phyloP scores from a whole-genome alignment of 176 grass and related monocot species.

The Oryza meridionalis region DNA sequence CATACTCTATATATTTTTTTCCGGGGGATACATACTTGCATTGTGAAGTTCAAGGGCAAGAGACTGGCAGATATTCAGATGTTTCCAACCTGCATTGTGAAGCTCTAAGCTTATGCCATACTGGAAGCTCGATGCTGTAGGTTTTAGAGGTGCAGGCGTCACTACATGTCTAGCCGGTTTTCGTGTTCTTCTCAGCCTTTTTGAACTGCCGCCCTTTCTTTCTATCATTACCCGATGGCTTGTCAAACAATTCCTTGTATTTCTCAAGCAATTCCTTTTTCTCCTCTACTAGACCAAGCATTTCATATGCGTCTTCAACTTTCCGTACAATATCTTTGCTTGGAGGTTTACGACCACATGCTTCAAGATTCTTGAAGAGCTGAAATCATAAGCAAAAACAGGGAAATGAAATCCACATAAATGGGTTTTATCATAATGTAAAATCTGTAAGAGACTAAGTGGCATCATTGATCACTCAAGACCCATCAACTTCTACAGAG shows the following conservation, averaged over 20 bases:
- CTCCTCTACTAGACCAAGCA: constrained; percentile 69
- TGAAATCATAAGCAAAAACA: constrained; percentile 32
- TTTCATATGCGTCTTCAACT: constrained; percentile 83
- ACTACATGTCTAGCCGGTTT: constrained; percentile 24
- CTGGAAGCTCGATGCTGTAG: neutral
- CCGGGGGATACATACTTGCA: too few species aligned
- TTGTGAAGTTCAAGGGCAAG: neutral
- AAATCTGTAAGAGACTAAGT: too few species aligned
- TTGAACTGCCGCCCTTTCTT: constrained; percentile 45
- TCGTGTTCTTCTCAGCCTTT: constrained; percentile 19
- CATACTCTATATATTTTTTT: neutral
- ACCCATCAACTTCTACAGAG: neutral
- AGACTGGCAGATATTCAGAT: constrained; percentile 4
- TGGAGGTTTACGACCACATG: constrained; percentile 63
- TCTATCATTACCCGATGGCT: constrained; percentile 36
- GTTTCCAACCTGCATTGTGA: neutral
- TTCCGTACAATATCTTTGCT: constrained; percentile 72
- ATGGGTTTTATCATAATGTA: neutral
- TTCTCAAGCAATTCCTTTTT: constrained; percentile 70
- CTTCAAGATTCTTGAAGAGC: constrained; percentile 78
- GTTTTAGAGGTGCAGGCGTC: neutral
- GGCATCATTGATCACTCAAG: constrained; percentile 25
- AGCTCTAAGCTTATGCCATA: neutral
- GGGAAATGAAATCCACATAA: constrained; percentile 21
- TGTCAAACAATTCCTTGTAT: constrained; percentile 63